phyloP scores from a whole-genome alignment of 192 early-diverging fungal genomes.

The Backusella mclennaniae region DNA sequence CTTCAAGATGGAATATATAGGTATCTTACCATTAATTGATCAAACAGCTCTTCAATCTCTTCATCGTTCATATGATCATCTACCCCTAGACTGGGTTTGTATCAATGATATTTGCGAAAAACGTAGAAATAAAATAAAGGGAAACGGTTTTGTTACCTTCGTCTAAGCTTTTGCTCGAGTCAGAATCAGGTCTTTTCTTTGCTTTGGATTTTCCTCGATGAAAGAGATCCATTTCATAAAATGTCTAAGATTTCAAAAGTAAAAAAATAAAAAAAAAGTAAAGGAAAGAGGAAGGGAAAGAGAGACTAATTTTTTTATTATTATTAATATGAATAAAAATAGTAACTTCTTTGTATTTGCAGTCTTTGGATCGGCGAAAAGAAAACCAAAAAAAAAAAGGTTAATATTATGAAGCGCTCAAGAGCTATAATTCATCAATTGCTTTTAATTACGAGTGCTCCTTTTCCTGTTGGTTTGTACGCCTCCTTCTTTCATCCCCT shows the following conservation, averaged over 20 bases:
- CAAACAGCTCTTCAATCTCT: conserved; percentile 50
- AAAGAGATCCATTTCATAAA: conserved; percentile 32
- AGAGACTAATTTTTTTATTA: not conserved
- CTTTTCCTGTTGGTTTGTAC: not conserved
- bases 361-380: not conserved
- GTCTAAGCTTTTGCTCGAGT: not conserved
- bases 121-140: not conserved
- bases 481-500: not conserved
- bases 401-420: not conserved
- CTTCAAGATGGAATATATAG: not conserved
- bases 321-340: not conserved
- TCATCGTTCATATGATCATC: conserved; percentile 30
- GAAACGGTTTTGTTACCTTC: not conserved
- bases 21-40: conserved; percentile 45
- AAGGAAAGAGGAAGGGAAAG: not conserved
- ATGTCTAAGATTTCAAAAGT: not conserved
- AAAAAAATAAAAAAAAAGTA: not conserved
- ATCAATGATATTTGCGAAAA: not conserved
- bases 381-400: not conserved
- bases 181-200: conserved; percentile 7
- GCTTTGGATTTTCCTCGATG: conserved; percentile 25
- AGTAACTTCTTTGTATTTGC: not conserved
- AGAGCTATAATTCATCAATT: not conserved
- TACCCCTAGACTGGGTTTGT: conserved; percentile 6
- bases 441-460: not conserved